Conservation (phyloP, 176 grass and related monocot genomes). For the Triticum monococcum region DNA sequence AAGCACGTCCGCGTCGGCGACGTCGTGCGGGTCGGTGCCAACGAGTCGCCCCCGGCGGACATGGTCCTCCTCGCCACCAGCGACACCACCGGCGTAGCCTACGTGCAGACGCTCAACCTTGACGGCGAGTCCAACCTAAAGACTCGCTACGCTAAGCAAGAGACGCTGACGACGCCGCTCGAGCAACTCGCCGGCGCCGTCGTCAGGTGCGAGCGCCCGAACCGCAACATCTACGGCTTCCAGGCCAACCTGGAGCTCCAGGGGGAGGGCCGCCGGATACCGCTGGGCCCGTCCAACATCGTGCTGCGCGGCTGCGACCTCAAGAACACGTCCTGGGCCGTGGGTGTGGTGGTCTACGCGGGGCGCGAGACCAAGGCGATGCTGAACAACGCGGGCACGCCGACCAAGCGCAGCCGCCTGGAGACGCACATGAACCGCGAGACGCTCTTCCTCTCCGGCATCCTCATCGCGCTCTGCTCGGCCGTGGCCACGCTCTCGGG, state of each 20-base stretch:
- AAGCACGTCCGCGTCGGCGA: constrained; percentile 83
- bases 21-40: constrained; percentile 43
- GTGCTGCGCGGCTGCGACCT: constrained; percentile 91
- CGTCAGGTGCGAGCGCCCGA: constrained; percentile 70
- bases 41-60: constrained; percentile 88
- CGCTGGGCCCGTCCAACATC: constrained; percentile 86
- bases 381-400: constrained; percentile 76
- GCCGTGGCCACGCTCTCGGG: constrained; percentile 55
- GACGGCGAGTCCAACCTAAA: constrained; percentile 99
- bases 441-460: constrained; percentile 66
- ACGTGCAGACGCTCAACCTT: constrained; percentile 94
- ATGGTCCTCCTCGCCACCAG: constrained; percentile 97
- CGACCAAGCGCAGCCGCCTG: constrained; percentile 69
- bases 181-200: constrained; percentile 42
- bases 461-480: constrained; percentile 59
- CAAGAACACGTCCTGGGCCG: constrained; percentile 81
- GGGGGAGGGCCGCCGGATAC: constrained; percentile 43
- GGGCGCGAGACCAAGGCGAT: constrained; percentile 80
- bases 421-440: constrained; percentile 88
- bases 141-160: constrained; percentile 89
- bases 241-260: constrained; percentile 65
- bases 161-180: constrained; percentile 48
- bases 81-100: constrained; percentile 82
- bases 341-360: constrained; percentile 83
- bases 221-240: constrained; percentile 90